A percentile compares a stretch with the other conserved stretches of the same genome.
Evolutionary conservation across 768 basidiomycete species (phyloP).

Genomic region (Leucosporidium creatinivorum): DNA sequence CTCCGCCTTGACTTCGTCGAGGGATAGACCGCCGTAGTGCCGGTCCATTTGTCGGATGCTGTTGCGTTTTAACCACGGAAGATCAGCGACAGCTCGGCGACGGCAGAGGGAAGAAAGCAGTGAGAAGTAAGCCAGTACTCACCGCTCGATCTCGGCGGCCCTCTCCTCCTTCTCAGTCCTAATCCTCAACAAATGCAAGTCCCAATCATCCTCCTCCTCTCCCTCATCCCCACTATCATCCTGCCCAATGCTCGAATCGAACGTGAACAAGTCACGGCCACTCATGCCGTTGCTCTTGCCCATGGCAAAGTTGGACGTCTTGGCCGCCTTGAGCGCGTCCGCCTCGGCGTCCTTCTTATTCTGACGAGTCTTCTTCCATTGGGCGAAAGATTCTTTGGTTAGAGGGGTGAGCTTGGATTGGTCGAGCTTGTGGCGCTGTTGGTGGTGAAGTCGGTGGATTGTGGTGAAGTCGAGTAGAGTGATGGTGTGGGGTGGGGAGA

Average conservation of each 20-base stretch:
- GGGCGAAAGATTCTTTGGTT: conserved; percentile 79
- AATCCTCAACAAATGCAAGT: conserved; percentile 53
- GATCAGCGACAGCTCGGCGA: background rate
- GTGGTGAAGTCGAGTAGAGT: too few species aligned
- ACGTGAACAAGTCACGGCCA: conserved; percentile 92
- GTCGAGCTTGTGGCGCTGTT: conserved; percentile 87
- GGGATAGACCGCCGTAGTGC: background rate
- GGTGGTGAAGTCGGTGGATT: background rate
- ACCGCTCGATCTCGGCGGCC: conserved; percentile 46
- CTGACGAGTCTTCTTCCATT: conserved; percentile 91
- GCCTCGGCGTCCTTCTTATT: conserved; percentile 89
- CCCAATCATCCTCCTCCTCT: conserved; percentile 51
- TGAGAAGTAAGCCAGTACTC: background rate
- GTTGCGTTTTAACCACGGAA: background rate
- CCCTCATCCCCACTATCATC: conserved; percentile 49
- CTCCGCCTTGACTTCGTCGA: background rate
- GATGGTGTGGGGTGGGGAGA: background rate
- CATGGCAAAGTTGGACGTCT: conserved; percentile 69
- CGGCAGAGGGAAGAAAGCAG: background rate
- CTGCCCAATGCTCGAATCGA: conserved; percentile 70
- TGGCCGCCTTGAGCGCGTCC: conserved; percentile 71
- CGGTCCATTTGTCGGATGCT: conserved; percentile 20
- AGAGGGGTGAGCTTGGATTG: conserved; percentile 78
- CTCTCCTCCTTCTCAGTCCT: conserved; percentile 57
- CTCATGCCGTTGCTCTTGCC: conserved; percentile 92